Evolutionary conservation across 768 basidiomycete species (phyloP).

Genomic region (Phlebiopsis gigantea): DNA sequence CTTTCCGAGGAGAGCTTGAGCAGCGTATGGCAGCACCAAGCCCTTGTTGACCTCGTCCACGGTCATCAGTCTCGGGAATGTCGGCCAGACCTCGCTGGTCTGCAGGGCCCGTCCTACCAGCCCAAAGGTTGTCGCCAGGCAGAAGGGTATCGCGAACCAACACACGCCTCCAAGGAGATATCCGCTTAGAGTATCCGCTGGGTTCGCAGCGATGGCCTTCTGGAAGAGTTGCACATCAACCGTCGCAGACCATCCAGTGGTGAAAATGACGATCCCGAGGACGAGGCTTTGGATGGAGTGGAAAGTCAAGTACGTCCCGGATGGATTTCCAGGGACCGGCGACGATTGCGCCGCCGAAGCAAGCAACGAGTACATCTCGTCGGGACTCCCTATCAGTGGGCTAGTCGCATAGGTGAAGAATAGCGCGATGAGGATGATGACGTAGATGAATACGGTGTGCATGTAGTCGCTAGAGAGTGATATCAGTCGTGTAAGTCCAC

Average conservation of each 20-base stretch:
- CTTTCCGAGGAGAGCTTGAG: slow-evolving; percentile 24
- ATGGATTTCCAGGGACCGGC: slow-evolving; percentile 40
- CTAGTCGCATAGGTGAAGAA: slow-evolving; percentile 10
- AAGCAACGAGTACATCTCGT: slow-evolving; percentile 39
- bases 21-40: slow-evolving; percentile 24
- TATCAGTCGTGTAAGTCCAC: too few species aligned
- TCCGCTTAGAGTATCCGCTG: slow-evolving; percentile 25
- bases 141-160: slow-evolving; percentile 33
- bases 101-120: slow-evolving; percentile 22
- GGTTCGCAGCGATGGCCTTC: slow-evolving; percentile 28
- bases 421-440: slow-evolving; percentile 8
- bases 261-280: slow-evolving; percentile 14
- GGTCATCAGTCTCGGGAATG: slow-evolving; percentile 11
- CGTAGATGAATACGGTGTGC: slow-evolving; percentile 13
- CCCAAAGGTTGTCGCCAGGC: slow-evolving; percentile 31
- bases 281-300: slow-evolving; percentile 28
- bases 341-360: slow-evolving; percentile 32
- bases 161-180: slow-evolving; percentile 32
- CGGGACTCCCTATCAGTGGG: slow-evolving; percentile 30
- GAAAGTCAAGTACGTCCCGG: slow-evolving; percentile 47
- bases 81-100: slow-evolving; percentile 11
- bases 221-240: slow-evolving; percentile 18
- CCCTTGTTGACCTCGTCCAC: slow-evolving; percentile 19
- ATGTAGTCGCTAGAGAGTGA: slow-evolving; percentile 9
- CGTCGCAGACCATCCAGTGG: slow-evolving; percentile 11